These are phyloP conservation scores for Aureobasidium leucospermi DNA, from an alignment of 2,329 filamentous ascomycete genomes.

Conservation along the genomic window DNA sequence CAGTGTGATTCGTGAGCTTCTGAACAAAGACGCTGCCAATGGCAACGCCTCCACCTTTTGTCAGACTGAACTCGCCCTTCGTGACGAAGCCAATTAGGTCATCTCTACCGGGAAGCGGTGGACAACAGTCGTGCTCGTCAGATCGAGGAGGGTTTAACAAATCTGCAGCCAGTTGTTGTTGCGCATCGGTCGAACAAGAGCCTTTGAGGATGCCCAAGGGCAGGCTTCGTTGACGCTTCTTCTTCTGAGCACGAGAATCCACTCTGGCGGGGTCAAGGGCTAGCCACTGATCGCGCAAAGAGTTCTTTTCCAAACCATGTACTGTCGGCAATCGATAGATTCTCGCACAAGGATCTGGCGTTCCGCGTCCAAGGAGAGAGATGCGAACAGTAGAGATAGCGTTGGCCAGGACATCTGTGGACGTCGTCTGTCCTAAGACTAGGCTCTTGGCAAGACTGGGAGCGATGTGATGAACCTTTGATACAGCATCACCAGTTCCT, in stretches of 20 bases:
- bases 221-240: conserved; percentile 20
- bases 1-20: background rate
- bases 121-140: conserved; percentile 25
- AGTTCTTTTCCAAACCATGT: conserved; percentile 21
- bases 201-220: conserved; percentile 12
- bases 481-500: background rate
- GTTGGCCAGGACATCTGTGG: conserved; percentile 23
- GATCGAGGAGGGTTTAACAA: conserved; percentile 31
- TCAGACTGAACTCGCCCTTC: conserved; percentile 73
- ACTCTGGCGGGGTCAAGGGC: conserved; percentile 38
- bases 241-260: conserved; percentile 14
- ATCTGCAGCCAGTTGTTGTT: conserved; percentile 34
- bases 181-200: conserved; percentile 27
- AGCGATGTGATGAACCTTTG: background rate
- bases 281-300: conserved; percentile 66
- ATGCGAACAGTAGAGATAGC: conserved; percentile 57
- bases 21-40: conserved; percentile 61
- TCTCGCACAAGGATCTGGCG: conserved; percentile 63
- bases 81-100: conserved; percentile 90
- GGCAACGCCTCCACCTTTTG: conserved; percentile 65
- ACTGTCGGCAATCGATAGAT: conserved; percentile 74
- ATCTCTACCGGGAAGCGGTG: conserved; percentile 61
- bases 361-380: conserved; percentile 61
- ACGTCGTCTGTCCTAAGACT: background rate
- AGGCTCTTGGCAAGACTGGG: background rate